Percentiles rank a stretch among this genome's conserved stretches.
These are phyloP conservation scores for Pichia kudriavzevii DNA, from an alignment of 1,139 yeast species.

Conservation along the genomic window DNA sequence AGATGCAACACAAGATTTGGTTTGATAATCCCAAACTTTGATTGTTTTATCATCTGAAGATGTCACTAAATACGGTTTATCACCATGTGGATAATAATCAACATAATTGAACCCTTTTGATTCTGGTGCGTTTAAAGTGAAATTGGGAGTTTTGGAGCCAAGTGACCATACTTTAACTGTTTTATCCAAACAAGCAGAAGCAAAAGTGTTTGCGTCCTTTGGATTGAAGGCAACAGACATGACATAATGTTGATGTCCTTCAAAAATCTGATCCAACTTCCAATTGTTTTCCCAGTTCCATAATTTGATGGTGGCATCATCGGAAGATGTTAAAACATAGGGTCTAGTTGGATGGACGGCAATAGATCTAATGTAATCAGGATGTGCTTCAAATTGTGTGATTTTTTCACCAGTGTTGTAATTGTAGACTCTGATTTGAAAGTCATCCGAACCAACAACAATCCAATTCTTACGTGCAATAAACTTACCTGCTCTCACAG, in stretches of 20 bases:
- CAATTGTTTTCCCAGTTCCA: slow-evolving; percentile 98
- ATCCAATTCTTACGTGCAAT: slow-evolving; percentile 97
- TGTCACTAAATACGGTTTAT: slow-evolving; percentile 91
- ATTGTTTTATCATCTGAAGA: slow-evolving; percentile 89
- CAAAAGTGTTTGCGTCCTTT: slow-evolving; percentile 95
- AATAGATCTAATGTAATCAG: slow-evolving; percentile 87
- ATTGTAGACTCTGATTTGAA: slow-evolving; percentile 85
- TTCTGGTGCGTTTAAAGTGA: slow-evolving; percentile 86
- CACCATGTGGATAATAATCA: slow-evolving; percentile 94
- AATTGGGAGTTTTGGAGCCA: slow-evolving; percentile 84
- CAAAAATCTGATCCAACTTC: slow-evolving; percentile 84
- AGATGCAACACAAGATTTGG: slow-evolving; percentile 91
- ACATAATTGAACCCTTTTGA: slow-evolving; percentile 92
- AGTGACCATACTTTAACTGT: slow-evolving; percentile 96
- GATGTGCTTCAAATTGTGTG: slow-evolving; percentile 94
- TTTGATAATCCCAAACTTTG: slow-evolving; percentile 95
- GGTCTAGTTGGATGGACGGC: slow-evolving; percentile 95
- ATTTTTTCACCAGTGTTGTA: slow-evolving; percentile 93
- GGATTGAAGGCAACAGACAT: slow-evolving; percentile 95
- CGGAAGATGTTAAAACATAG: slow-evolving; percentile 80
- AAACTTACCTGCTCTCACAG: slow-evolving; percentile 92
- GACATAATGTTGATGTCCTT: slow-evolving; percentile 93
- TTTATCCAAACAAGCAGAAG: slow-evolving; percentile 92
- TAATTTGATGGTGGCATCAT: slow-evolving; percentile 82
- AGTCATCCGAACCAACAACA: slow-evolving; percentile 93